Evolutionary conservation across 2,329 filamentous ascomycete genomes (phyloP).

Genomic region (Aspergillus sclerotialis): DNA sequence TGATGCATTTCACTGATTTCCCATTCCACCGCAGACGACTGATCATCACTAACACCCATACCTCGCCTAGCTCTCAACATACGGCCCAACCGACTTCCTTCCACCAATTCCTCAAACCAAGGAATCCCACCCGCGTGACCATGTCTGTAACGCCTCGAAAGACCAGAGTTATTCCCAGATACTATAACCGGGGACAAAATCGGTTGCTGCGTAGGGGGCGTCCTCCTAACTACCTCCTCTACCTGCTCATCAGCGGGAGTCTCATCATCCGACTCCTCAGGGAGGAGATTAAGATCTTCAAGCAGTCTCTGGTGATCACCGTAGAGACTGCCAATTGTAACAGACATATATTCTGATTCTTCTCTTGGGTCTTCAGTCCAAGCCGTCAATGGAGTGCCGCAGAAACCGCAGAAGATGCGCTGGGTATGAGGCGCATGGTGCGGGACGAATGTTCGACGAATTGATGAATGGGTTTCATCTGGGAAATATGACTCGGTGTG

Average conservation of each 20-base stretch:
- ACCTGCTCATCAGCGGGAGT: constrained; percentile 1
- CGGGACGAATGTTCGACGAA: constrained; percentile 61
- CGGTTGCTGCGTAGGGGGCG: constrained; percentile 1
- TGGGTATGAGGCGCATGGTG: constrained; percentile 52
- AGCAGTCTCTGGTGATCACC: constrained; percentile 64
- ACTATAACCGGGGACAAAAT: constrained; percentile 16
- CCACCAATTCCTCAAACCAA: constrained; percentile 79
- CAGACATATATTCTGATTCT: constrained; percentile 71
- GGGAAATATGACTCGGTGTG: constrained; percentile 67
- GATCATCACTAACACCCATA: constrained; percentile 55
- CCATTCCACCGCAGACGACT: constrained; percentile 66
- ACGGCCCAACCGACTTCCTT: constrained; percentile 65
- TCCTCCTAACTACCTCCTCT: constrained; percentile 13
- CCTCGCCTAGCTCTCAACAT: constrained; percentile 55
- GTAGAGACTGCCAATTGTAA: constrained; percentile 71
- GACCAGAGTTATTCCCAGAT: constrained; percentile 10
- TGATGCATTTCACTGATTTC: constrained; percentile 69
- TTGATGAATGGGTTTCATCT: constrained; percentile 64
- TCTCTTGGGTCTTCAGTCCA: constrained; percentile 68
- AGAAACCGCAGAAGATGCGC: constrained; percentile 85
- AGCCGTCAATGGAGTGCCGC: constrained; percentile 75
- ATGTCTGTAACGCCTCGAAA: constrained; percentile 30
- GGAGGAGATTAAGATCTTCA: constrained; percentile 68
- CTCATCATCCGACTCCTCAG: constrained; percentile 22
- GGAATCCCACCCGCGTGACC: constrained; percentile 54